Conservation (phyloP, 495 filamentous ascomycete genomes). For the Talaromyces adpressus region DNA sequence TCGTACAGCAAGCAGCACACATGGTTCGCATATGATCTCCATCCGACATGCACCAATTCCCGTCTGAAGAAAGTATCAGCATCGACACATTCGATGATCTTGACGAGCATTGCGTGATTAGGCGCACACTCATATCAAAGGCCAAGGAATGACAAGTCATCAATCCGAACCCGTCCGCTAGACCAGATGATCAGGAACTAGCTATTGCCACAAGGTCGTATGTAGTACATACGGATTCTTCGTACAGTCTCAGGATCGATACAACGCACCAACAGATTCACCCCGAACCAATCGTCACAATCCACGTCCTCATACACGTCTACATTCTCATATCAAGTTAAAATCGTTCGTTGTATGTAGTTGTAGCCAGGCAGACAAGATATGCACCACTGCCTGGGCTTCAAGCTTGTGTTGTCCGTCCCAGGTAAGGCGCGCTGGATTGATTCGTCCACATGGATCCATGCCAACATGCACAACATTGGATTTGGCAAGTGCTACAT, state of each 20-base stretch:
- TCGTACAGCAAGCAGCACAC: background rate
- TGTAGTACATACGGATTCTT: background rate
- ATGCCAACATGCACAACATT: background rate
- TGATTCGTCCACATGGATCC: background rate
- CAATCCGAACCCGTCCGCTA: background rate
- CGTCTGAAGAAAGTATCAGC: background rate
- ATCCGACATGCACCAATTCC: background rate
- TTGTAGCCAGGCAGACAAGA: background rate
- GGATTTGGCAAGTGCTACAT: background rate
- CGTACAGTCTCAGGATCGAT: background rate
- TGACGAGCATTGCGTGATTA: background rate
- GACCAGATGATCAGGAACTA: background rate
- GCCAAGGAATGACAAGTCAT: conserved; percentile 2
- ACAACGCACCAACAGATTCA: background rate
- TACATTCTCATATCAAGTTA: background rate
- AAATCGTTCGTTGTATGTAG: no score
- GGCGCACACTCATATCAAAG: background rate
- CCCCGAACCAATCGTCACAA: background rate
- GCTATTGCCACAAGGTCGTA: background rate
- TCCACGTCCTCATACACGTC: background rate
- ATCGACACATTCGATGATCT: background rate
- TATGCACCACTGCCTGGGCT: background rate
- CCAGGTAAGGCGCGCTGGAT: background rate
- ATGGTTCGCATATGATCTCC: background rate
- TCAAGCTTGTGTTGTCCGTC: background rate